Evolutionary conservation across 176 grass and related monocot genomes (phyloP).

Genomic region (Otatea glauca): DNA sequence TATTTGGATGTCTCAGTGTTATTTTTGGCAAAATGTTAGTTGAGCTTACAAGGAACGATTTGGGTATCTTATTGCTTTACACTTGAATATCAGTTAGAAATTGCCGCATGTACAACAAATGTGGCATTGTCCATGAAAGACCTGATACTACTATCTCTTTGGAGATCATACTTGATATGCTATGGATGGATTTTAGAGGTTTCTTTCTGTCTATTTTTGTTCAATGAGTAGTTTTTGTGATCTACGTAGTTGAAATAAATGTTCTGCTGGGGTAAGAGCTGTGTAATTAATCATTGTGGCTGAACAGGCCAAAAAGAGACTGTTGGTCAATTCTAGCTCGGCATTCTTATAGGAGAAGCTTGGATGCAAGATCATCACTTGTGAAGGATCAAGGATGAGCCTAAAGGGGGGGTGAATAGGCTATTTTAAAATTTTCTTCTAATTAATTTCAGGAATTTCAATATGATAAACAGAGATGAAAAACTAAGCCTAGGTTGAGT

Average conservation of each 20-base stretch:
- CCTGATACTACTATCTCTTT: neutral
- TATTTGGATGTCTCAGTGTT: constrained; percentile 4
- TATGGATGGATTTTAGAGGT: constrained; percentile 12
- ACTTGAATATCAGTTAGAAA: neutral
- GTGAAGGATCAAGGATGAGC: too few species aligned
- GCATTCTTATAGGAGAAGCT: too few species aligned
- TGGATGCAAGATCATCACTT: too few species aligned
- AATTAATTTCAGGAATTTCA: too few species aligned
- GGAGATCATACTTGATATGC: neutral
- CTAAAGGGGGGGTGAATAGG: too few species aligned
- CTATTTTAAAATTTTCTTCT: too few species aligned
- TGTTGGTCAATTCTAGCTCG: too few species aligned
- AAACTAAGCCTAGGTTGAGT: too few species aligned
- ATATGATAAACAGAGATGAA: too few species aligned
- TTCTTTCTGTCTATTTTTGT: neutral
- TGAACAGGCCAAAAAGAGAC: too few species aligned
- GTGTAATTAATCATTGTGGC: neutral
- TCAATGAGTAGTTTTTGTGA: constrained; percentile 25
- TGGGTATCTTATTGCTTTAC: constrained; percentile 4
- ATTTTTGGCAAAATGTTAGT: constrained; percentile 22
- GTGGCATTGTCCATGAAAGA: neutral
- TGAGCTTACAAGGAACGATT: neutral
- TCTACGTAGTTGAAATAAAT: constrained; percentile 16
- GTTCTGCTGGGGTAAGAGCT: neutral
- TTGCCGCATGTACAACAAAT: too few species aligned